These are phyloP conservation scores for Fusarium verrucosum DNA, from an alignment of 2,329 filamentous ascomycete species.

Conservation along the genomic window DNA sequence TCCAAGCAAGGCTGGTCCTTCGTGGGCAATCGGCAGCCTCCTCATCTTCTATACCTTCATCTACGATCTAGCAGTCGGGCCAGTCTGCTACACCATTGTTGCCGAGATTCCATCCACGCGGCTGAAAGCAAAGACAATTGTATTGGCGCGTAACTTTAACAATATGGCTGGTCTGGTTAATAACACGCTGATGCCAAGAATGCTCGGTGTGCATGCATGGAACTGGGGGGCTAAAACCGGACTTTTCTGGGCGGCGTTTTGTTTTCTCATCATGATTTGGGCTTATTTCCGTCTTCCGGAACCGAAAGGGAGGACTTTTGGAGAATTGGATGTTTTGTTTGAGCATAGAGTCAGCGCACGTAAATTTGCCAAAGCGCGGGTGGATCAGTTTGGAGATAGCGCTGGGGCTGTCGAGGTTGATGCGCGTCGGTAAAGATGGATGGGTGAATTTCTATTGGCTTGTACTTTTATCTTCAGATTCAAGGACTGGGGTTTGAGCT, in stretches of 20 bases:
- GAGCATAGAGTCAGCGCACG: conserved; percentile 54
- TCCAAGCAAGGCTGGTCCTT: conserved; percentile 51
- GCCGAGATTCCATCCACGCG: conserved; percentile 59
- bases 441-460: background rate
- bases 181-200: conserved; percentile 57
- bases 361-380: conserved; percentile 47
- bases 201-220: conserved; percentile 56
- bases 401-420: conserved; percentile 34
- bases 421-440: background rate
- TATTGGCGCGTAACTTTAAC: conserved; percentile 57
- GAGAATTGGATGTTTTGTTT: conserved; percentile 66
- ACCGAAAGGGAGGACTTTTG: conserved; percentile 61
- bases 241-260: conserved; percentile 54
- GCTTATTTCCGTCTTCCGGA: conserved; percentile 63
- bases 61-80: conserved; percentile 51
- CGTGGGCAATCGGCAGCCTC: conserved; percentile 59
- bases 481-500: too few species aligned
- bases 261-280: conserved; percentile 58
- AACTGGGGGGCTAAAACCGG: conserved; percentile 59
- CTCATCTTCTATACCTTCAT: conserved; percentile 56
- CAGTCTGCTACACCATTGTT: conserved; percentile 85
- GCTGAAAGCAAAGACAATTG: conserved; percentile 57
- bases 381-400: conserved; percentile 33
- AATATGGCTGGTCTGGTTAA: conserved; percentile 59
- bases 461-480: background rate